Evolutionary conservation across 176 grass and related monocot genomes (phyloP).

Genomic region (sorghum (Sorghum bicolor)): Sorghum_bicolor_NCBIv3 NC_012870.2:74430501-74431000

Average conservation of each 20-base stretch:
- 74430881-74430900: neutral
- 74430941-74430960: no score
- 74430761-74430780: no score
- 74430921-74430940: neutral
- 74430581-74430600: neutral
- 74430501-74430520: no score
- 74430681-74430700: neutral
- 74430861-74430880: no score
- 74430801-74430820: neutral
- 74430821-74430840: neutral
- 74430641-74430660: neutral
- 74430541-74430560: neutral
- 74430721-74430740: no score
- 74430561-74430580: neutral
- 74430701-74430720: neutral
- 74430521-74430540: neutral
- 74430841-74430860: no score
- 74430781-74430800: neutral
- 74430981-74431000: neutral
- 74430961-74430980: neutral
- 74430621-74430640: neutral
- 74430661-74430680: neutral
- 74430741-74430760: no score
- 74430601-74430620: neutral
- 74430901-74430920: neutral